Evolutionary conservation across 2,329 filamentous ascomycete genomes (phyloP).

Genomic region (Pseudogymnoascus sp.): DNA sequence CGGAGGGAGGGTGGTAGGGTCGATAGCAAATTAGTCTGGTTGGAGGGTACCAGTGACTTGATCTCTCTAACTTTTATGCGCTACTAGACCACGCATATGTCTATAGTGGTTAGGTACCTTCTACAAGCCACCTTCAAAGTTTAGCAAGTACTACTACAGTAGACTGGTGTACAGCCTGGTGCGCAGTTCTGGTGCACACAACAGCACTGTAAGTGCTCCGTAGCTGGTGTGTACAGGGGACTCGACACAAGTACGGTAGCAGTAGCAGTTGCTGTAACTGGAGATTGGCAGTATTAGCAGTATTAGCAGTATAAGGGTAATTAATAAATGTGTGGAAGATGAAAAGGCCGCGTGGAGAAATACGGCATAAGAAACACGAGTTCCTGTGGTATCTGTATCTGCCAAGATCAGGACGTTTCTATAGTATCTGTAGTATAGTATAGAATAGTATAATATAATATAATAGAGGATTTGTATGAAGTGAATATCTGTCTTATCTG

Average conservation of each 20-base stretch:
- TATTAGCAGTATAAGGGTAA: too few relatives aligned
- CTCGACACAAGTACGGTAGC: background rate
- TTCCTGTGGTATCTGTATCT: background rate
- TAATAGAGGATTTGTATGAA: background rate
- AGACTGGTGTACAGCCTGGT: too few relatives aligned
- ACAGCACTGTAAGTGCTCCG: background rate
- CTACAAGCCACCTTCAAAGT: background rate
- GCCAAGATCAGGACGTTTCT: background rate
- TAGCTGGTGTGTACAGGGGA: background rate
- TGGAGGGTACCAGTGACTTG: background rate
- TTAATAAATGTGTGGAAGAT: background rate
- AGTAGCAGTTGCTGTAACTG: too few relatives aligned
- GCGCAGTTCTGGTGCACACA: too few relatives aligned
- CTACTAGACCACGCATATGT: fast-evolving
- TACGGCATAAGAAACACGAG: background rate
- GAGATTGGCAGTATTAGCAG: too few relatives aligned
- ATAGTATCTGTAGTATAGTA: background rate
- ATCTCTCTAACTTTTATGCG: background rate
- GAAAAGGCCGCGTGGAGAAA: background rate
- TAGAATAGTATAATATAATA: too few relatives aligned
- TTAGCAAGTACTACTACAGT: too few relatives aligned
- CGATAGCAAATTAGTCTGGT: background rate
- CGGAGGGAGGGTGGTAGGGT: background rate
- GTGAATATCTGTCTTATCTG: background rate
- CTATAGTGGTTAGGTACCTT: background rate